phyloP scores from a whole-genome alignment of 306 rosid species.

The Argentina anserina region DNA sequence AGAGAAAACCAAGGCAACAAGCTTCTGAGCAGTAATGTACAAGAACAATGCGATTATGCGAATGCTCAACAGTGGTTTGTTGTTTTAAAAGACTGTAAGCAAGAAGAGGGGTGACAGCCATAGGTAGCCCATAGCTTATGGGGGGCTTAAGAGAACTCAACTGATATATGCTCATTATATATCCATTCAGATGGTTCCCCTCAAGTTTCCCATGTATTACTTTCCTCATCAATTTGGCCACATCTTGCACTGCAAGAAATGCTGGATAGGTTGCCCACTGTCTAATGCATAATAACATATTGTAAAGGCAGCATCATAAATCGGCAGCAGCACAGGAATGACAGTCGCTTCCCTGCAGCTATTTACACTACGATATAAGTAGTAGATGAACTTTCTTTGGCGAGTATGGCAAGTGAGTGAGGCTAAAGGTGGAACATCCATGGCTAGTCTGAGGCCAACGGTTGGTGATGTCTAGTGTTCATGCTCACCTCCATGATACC shows the following conservation, averaged over 20 bases:
- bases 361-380: too few species aligned
- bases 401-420: neutral
- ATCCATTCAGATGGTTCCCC: neutral
- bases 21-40: neutral
- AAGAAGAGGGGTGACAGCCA: too few species aligned
- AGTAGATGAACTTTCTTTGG: neutral
- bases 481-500: neutral
- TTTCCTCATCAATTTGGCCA: neutral
- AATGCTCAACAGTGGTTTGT: too few species aligned
- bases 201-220: neutral
- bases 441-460: neutral
- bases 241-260: neutral
- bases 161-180: neutral
- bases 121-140: neutral
- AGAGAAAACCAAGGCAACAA: neutral
- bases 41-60: neutral
- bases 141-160: neutral
- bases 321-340: neutral
- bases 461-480: neutral
- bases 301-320: neutral
- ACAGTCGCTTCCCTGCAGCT: too few species aligned
- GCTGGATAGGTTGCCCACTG: neutral
- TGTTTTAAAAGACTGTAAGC: too few species aligned
- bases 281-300: neutral
- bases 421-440: neutral